Evolutionary conservation across 768 basidiomycete genomes (phyloP).

Genomic region (Pholiota microspora): DNA sequence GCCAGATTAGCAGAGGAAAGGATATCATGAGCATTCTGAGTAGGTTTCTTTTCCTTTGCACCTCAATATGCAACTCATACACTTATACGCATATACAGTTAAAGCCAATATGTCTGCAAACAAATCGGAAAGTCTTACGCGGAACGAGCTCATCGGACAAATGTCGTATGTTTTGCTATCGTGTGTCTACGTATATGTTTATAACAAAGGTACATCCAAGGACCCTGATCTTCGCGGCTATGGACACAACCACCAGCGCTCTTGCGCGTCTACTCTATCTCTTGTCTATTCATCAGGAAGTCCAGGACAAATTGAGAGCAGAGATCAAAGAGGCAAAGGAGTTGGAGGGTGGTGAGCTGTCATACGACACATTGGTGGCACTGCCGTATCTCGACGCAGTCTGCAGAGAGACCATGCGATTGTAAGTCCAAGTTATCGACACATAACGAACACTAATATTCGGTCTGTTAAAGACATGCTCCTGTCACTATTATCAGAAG

Average conservation of each 20-base stretch:
- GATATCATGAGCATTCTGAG: constrained; percentile 48
- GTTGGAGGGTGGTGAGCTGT: constrained; percentile 22
- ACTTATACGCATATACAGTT: constrained; percentile 21
- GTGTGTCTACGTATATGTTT: constrained; percentile 19
- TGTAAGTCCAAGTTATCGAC: constrained; percentile 24
- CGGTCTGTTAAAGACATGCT: constrained; percentile 13
- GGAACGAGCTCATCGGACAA: constrained; percentile 34
- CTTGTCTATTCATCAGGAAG: constrained; percentile 26
- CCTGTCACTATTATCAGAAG: constrained; percentile 12
- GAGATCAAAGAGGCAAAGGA: constrained; percentile 28
- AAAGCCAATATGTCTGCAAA: constrained; percentile 30
- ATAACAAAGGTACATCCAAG: constrained; percentile 22
- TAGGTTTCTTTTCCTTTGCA: constrained; percentile 21
- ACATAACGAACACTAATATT: not conserved
- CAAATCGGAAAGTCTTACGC: constrained; percentile 29
- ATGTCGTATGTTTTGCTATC: constrained; percentile 23
- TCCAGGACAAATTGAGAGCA: constrained; percentile 31
- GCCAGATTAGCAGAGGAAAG: constrained; percentile 37
- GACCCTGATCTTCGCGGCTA: constrained; percentile 32
- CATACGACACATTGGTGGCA: constrained; percentile 35
- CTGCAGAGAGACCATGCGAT: constrained; percentile 36
- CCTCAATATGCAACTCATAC: not conserved
- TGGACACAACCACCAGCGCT: constrained; percentile 40
- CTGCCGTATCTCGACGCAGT: constrained; percentile 37
- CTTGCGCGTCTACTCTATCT: constrained; percentile 31